Percentiles rank a stretch among this genome's conserved stretches.
Conservation (phyloP, 176 grass and related monocot species). For the bread wheat (Triticum aestivum) region DNA sequence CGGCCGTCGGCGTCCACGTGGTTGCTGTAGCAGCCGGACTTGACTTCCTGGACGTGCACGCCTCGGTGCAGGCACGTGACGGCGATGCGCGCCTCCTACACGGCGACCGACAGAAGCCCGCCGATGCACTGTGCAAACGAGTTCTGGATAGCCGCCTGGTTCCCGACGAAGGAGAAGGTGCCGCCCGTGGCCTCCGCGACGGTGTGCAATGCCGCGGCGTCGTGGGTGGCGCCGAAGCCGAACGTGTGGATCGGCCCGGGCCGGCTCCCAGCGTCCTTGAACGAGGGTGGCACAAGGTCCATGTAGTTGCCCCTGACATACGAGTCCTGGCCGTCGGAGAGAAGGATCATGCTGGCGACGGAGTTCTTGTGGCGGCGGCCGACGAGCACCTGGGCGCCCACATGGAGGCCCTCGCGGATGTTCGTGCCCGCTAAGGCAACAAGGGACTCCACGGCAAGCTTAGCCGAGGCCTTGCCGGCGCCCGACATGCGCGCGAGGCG, state of each 20-base stretch:
- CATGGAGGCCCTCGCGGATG: constrained; percentile 54
- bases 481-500: constrained; percentile 45
- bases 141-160: constrained; percentile 48
- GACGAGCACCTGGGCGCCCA: constrained; percentile 58
- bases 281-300: constrained; percentile 51
- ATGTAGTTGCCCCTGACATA: constrained; percentile 29
- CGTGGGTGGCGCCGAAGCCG: constrained; percentile 67
- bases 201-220: constrained; percentile 62
- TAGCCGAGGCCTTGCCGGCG: constrained; percentile 34
- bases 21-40: constrained; percentile 54
- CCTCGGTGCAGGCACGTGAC: constrained; percentile 21
- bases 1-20: constrained; percentile 32
- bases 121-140: constrained; percentile 12
- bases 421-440: constrained; percentile 24
- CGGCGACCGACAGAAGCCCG: background rate
- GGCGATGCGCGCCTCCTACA: background rate
- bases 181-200: constrained; percentile 57
- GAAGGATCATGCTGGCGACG: constrained; percentile 62
- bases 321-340: constrained; percentile 72
- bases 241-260: constrained; percentile 57
- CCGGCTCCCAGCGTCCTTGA: background rate
- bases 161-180: constrained; percentile 82
- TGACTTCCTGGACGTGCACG: constrained; percentile 35
- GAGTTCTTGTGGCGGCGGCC: constrained; percentile 48
- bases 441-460: constrained; percentile 57